Conservation (phyloP, 495 filamentous ascomycete species). For the Lasiosphaeria miniovina region DNA sequence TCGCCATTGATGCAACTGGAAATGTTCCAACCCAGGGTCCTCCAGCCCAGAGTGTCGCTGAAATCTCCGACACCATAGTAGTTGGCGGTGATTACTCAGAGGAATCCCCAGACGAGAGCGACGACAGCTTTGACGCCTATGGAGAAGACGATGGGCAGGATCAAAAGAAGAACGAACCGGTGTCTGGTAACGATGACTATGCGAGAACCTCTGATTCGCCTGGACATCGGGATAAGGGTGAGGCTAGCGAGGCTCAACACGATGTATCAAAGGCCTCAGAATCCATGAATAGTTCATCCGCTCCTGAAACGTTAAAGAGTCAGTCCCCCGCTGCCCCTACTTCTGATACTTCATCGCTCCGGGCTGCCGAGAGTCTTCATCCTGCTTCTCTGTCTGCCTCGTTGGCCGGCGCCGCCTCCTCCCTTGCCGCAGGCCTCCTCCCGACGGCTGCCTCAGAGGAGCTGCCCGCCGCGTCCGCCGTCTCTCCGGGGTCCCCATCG, state of each 20-base stretch:
- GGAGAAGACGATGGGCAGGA: conserved; percentile 28
- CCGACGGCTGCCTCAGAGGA: conserved; percentile 9
- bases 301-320: conserved; percentile 29
- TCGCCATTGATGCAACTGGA: conserved; percentile 19
- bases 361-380: conserved; percentile 6
- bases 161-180: conserved; percentile 20
- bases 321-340: conserved; percentile 24
- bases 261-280: conserved; percentile 41
- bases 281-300: conserved; percentile 38
- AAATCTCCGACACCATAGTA: conserved; percentile 30
- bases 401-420: conserved; percentile 20
- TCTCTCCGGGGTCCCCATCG: conserved; percentile 17
- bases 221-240: conserved; percentile 25
- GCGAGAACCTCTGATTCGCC: conserved; percentile 48
- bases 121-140: conserved; percentile 34
- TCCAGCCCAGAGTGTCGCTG: not conserved
- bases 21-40: not conserved
- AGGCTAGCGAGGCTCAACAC: conserved; percentile 34
- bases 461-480: conserved; percentile 11
- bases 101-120: conserved; percentile 25
- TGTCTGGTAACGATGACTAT: conserved; percentile 45
- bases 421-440: conserved; percentile 12
- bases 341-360: conserved; percentile 22
- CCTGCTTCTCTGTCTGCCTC: conserved; percentile 15
- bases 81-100: conserved; percentile 29